Conservation (phyloP, 495 filamentous ascomycete genomes). For the Jackrogersella multiformis region DNA sequence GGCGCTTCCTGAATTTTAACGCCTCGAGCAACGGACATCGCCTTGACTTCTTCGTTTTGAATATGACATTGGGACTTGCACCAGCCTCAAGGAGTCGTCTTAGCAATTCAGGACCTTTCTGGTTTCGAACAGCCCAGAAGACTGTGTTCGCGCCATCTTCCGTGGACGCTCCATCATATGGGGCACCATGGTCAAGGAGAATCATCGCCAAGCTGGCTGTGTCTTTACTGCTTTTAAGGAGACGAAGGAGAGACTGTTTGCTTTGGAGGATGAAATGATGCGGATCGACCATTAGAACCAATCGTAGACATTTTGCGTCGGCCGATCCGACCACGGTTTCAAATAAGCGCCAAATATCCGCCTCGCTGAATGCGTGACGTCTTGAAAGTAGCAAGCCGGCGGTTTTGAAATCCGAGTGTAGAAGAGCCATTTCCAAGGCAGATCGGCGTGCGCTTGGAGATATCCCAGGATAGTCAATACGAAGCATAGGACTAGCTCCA, state of each 20-base stretch:
- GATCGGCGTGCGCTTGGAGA: neutral
- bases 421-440: conserved; percentile 6
- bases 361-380: neutral
- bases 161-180: neutral
- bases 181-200: conserved; percentile 3
- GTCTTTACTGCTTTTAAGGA: neutral
- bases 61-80: conserved; percentile 7
- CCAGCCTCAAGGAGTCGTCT: neutral
- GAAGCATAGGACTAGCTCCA: conserved; percentile 7
- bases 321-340: neutral
- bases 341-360: conserved; percentile 10
- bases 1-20: neutral
- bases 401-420: neutral
- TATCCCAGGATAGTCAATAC: neutral
- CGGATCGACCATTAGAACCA: conserved; percentile 5
- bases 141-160: conserved; percentile 3
- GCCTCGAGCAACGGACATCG: conserved; percentile 14
- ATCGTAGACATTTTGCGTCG: neutral
- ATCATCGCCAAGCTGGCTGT: neutral
- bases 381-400: conserved; percentile 3
- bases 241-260: neutral
- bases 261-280: neutral
- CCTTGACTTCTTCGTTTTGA: neutral
- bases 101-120: conserved; percentile 6
- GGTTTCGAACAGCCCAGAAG: conserved; percentile 12